Evolutionary conservation across 1,284 basidiomycete species (phyloP).

Genomic region (Pisolithus thermaeus): DNA sequence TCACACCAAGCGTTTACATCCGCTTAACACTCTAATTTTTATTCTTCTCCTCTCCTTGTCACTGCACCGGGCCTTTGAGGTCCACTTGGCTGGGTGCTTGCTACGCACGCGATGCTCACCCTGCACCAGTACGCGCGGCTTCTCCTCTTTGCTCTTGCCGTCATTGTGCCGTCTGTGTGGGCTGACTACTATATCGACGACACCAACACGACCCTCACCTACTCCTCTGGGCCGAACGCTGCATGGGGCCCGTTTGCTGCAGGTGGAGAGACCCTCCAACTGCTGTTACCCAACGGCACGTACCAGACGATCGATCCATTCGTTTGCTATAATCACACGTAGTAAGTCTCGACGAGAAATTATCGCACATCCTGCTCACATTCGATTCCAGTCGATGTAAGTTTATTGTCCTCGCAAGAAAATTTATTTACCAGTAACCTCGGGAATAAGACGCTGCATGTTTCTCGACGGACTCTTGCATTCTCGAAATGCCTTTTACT

Average conservation of each 20-base stretch:
- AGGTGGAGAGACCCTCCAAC: slow-evolving; percentile 7
- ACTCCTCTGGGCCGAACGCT: slow-evolving; percentile 17
- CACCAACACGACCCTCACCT: slow-evolving; percentile 18
- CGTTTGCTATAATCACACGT: slow-evolving; percentile 20
- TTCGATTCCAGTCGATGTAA: slow-evolving; percentile 14
- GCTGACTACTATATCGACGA: slow-evolving; percentile 22
- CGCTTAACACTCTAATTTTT: too few species aligned
- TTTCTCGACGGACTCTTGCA: slow-evolving; percentile 12
- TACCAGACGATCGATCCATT: slow-evolving; percentile 16
- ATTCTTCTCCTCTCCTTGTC: too few species aligned
- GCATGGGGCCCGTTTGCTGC: slow-evolving; percentile 16
- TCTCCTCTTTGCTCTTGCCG: not conserved
- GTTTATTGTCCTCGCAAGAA: not conserved
- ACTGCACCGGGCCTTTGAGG: too few species aligned
- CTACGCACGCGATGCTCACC: not conserved
- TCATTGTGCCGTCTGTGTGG: slow-evolving; percentile 4
- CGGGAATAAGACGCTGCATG: slow-evolving; percentile 17
- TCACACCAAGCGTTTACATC: too few species aligned
- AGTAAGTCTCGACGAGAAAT: slow-evolving; percentile 6
- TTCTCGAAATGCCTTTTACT: slow-evolving; percentile 19
- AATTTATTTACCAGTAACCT: not conserved
- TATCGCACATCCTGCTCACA: not conserved
- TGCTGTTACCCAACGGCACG: slow-evolving; percentile 18
- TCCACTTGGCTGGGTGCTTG: not conserved
- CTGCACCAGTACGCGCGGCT: not conserved